Evolutionary conservation across 2,329 filamentous ascomycete genomes (phyloP), one percentile per base, ranked within the genome.

Genomic region (Xylariaceae sp.): DNA sequence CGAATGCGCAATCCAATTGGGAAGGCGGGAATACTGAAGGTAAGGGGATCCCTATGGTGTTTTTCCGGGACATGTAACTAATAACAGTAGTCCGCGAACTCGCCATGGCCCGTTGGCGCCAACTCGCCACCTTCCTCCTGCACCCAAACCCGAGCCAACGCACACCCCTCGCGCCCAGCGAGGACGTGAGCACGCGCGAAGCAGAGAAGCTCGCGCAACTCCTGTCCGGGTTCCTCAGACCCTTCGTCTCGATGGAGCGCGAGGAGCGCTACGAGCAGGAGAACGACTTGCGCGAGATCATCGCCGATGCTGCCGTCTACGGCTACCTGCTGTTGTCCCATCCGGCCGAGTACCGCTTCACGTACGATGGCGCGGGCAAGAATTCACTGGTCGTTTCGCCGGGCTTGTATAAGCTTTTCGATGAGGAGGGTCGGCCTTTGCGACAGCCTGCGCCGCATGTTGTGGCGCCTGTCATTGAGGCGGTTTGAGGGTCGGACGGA

Each of bases 311-410:
- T 44, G 68, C 74, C 15, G 74, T 71, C 53, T 68, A 79, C 30
- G 77, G 77, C 9, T 76, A 78, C 58, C 55, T 74, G 15, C 55
- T 79, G 5, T 67, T 79, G 37, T 79, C 76, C 3, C 76, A 79
- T 54, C 75, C 76, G 0, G 68, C 69, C 6, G 76, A 78, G 39
- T 77, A 73, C 54, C 50, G 51, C 1, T 69, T 67, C 37, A 61
- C 65, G 11, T 55, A 39, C 11, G 50, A 45, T 6, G 58, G 54
- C 6, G 58, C 53, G 10, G 60, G 56, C 2, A 35, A 51, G 3
- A 57, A 58, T 15, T 59, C 53, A 4, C 60, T 71, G 4, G 66
- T 67, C 3, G 59, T 65, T 23, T 70, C 57, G 45, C 68, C 68
- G 0, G 69, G 68, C 1, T 42, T 70, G 11, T 63, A 67, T 45